Evolutionary conservation across 495 filamentous ascomycete genomes (phyloP).

Genomic region (Tetracladium setigerum): DNA sequence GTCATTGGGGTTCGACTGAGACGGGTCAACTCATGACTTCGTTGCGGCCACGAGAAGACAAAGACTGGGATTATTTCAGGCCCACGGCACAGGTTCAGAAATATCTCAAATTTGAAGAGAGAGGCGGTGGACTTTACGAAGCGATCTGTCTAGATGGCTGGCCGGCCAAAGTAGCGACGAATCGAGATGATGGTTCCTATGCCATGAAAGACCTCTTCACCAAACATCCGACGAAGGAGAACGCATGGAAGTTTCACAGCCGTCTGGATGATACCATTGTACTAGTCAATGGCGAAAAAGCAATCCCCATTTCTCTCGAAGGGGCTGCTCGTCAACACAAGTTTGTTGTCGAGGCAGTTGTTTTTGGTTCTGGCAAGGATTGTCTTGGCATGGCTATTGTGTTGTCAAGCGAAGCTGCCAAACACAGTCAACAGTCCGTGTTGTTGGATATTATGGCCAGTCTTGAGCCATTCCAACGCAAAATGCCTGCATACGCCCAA

Average conservation of each 20-base stretch:
- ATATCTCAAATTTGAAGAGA: constrained; percentile 22
- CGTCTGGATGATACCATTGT: constrained; percentile 52
- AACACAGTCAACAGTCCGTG: constrained; percentile 23
- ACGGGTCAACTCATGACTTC: constrained; percentile 51
- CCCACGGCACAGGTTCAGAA: constrained; percentile 16
- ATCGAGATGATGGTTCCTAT: constrained; percentile 37
- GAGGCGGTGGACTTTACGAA: constrained; percentile 22
- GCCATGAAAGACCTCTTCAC: constrained; percentile 50
- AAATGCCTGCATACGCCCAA: constrained; percentile 39
- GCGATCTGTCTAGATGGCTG: constrained; percentile 42
- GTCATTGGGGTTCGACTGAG: constrained; percentile 46
- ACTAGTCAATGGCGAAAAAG: constrained; percentile 55
- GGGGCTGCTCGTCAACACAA: constrained; percentile 43
- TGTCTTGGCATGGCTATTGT: constrained; percentile 26
- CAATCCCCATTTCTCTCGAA: constrained; percentile 51
- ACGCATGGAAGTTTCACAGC: constrained; percentile 51
- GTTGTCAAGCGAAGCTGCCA: constrained; percentile 2
- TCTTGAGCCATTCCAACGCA: constrained; percentile 35
- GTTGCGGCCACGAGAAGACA: constrained; percentile 33
- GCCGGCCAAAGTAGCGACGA: constrained; percentile 41
- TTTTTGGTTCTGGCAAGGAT: constrained; percentile 33
- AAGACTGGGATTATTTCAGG: constrained; percentile 36
- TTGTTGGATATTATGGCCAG: constrained; percentile 31
- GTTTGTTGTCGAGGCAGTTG: constrained; percentile 40
- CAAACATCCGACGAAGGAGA: constrained; percentile 43